Conservation (phyloP, 192 early-diverging fungal species). For the Podila epicladia region DNA sequence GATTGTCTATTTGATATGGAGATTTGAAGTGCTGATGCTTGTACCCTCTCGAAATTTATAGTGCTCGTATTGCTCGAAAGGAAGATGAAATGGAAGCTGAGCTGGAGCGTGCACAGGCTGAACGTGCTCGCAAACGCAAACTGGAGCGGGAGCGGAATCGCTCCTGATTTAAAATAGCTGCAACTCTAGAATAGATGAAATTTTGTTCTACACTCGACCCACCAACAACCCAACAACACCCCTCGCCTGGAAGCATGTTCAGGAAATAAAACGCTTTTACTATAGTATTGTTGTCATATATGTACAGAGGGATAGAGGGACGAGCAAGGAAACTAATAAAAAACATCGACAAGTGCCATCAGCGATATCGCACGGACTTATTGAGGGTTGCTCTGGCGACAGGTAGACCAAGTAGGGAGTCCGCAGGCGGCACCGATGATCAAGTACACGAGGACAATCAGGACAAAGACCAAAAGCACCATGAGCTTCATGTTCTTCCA, state of each 20-base stretch:
- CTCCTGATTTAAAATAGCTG: background rate
- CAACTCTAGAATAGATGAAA: background rate
- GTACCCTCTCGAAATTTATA: background rate
- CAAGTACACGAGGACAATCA: constrained; percentile 78
- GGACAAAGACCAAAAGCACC: constrained; percentile 68
- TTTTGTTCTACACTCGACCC: too few species aligned
- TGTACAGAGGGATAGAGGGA: too few species aligned
- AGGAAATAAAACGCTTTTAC: background rate
- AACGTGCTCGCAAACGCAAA: constrained; percentile 26
- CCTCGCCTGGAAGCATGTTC: too few species aligned
- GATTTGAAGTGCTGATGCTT: background rate
- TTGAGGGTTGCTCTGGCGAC: constrained; percentile 8
- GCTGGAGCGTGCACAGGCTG: constrained; percentile 21
- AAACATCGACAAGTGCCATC: background rate
- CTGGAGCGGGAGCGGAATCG: constrained; percentile 10
- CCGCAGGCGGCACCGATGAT: constrained; percentile 80
- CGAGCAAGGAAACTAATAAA: background rate
- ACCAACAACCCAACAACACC: too few species aligned
- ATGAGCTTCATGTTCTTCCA: constrained; percentile 94
- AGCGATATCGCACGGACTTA: background rate
- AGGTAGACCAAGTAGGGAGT: constrained; percentile 66
- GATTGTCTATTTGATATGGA: background rate
- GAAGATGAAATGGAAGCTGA: constrained; percentile 45
- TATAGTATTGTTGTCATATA: too few species aligned
- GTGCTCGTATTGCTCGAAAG: constrained; percentile 35